Conservation (phyloP, 129 eudicot genomes). For the Escallonia rubra region DNA sequence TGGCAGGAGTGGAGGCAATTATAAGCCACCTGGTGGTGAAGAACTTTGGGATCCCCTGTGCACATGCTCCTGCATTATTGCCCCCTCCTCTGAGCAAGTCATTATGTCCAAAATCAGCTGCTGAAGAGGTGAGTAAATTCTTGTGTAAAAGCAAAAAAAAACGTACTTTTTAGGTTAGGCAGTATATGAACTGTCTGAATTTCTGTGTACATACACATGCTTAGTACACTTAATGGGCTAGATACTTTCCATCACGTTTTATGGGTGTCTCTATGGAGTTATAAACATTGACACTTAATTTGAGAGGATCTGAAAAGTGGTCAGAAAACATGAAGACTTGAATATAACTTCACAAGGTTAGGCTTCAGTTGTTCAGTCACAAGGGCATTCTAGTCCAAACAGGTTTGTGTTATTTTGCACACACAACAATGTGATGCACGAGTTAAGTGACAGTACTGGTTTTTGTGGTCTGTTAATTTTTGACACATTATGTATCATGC, state of each 20-base stretch:
- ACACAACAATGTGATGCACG: too few relatives aligned
- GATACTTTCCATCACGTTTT: too few relatives aligned
- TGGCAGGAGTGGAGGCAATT: conserved; percentile 95
- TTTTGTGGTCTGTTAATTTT: too few relatives aligned
- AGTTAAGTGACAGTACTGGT: too few relatives aligned
- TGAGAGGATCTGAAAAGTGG: not conserved
- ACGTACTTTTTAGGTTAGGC: not conserved
- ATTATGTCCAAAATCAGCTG: conserved; percentile 85
- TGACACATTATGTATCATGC: not conserved
- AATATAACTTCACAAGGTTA: too few relatives aligned
- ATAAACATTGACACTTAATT: not conserved
- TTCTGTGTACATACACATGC: too few relatives aligned
- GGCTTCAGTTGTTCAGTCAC: not conserved
- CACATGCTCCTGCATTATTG: conserved; percentile 88
- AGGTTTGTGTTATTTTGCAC: too few relatives aligned
- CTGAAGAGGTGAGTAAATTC: conserved; percentile 69
- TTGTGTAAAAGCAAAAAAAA: not conserved
- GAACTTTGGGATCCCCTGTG: conserved; percentile 82
- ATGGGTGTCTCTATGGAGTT: not conserved
- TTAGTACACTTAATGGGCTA: too few relatives aligned
- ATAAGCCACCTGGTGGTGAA: conserved; percentile 92
- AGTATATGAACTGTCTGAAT: not conserved
- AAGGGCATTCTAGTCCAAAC: too few relatives aligned
- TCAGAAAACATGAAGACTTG: too few relatives aligned
- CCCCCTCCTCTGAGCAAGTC: conserved; percentile 57